A percentile compares a stretch with the other conserved stretches of the same genome.
These are phyloP conservation scores for Funneliformis mosseae DNA, from an alignment of 192 early-diverging fungal species.

Conservation along the genomic window DNA sequence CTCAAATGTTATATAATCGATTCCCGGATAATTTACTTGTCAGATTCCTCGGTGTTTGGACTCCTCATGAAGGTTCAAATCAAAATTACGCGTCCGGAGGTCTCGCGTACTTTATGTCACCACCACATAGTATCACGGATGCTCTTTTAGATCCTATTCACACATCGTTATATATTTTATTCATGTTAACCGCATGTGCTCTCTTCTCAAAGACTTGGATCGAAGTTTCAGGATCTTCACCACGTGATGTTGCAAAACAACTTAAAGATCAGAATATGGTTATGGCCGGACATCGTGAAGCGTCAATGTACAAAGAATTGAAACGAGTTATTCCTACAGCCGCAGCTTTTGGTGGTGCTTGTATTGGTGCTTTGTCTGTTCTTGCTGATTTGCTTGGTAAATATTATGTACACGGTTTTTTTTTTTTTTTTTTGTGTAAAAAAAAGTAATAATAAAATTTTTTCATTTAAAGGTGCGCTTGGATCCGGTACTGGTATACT, in stretches of 20 bases:
- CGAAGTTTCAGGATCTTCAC: conserved; percentile 96
- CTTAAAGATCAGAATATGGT: conserved; percentile 97
- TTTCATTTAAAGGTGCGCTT: conserved; percentile 70
- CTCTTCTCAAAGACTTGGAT: conserved; percentile 99
- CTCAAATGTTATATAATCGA: conserved; percentile 96
- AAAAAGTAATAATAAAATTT: neutral
- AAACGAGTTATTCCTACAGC: conserved; percentile 98
- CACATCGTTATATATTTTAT: conserved; percentile 90
- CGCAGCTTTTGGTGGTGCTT: conserved; percentile 95
- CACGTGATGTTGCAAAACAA: conserved; percentile 96
- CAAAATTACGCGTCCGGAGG: conserved; percentile 93
- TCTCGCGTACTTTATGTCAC: conserved; percentile 98
- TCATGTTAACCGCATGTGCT: conserved; percentile 96
- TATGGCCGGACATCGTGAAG: conserved; percentile 92
- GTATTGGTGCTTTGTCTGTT: conserved; percentile 94
- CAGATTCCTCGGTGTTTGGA: conserved; percentile 94
- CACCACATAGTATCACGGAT: conserved; percentile 82
- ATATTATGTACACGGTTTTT: neutral
- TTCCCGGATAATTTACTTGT: conserved; percentile 97
- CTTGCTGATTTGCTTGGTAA: conserved; percentile 89
- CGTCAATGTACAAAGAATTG: conserved; percentile 99
- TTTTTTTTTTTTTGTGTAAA: neutral
- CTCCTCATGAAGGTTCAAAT: conserved; percentile 90
- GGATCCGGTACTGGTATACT: conserved; percentile 99
- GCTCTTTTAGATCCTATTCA: conserved; percentile 93